Conservation (phyloP, 2,329 filamentous ascomycete genomes). For the Basipetospora chlamydospora region DNA sequence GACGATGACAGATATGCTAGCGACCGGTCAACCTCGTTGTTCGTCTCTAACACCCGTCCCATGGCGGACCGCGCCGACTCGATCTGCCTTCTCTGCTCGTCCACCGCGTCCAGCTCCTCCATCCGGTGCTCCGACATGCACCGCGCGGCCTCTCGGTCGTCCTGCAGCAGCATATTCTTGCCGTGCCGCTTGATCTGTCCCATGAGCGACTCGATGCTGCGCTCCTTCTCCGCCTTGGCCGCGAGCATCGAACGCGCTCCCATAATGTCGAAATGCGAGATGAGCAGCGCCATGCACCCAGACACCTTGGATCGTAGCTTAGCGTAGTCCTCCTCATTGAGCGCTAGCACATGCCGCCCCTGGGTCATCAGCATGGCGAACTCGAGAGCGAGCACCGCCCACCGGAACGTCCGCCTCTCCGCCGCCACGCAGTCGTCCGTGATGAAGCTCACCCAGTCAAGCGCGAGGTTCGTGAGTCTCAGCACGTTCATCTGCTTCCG, state of each 20-base stretch:
- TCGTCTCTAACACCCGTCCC: constrained; percentile 82
- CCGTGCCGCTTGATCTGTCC: constrained; percentile 57
- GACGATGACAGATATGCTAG: constrained; percentile 87
- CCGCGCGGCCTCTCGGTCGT: constrained; percentile 73
- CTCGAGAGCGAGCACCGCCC: constrained; percentile 89
- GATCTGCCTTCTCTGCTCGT: constrained; percentile 62
- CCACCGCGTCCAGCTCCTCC: constrained; percentile 58
- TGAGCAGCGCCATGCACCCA: constrained; percentile 92
- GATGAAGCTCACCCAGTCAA: constrained; percentile 97
- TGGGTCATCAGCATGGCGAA: constrained; percentile 97
- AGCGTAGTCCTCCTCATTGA: constrained; percentile 78
- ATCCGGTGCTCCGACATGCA: constrained; percentile 65
- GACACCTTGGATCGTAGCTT: constrained; percentile 76
- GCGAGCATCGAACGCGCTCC: constrained; percentile 85
- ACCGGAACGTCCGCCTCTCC: constrained; percentile 90
- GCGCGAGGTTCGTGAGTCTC: constrained; percentile 78
- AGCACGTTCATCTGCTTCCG: constrained; percentile 93
- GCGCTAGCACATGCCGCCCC: constrained; percentile 80
- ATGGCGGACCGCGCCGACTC: constrained; percentile 77
- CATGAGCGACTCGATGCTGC: constrained; percentile 58
- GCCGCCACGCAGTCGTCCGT: constrained; percentile 92
- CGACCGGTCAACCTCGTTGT: constrained; percentile 89
- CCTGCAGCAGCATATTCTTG: constrained; percentile 57
- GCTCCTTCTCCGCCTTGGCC: constrained; percentile 83
- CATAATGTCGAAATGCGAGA: constrained; percentile 99